Conservation (phyloP, 176 grass and related monocot genomes). For the Pontederia paniculata region DNA sequence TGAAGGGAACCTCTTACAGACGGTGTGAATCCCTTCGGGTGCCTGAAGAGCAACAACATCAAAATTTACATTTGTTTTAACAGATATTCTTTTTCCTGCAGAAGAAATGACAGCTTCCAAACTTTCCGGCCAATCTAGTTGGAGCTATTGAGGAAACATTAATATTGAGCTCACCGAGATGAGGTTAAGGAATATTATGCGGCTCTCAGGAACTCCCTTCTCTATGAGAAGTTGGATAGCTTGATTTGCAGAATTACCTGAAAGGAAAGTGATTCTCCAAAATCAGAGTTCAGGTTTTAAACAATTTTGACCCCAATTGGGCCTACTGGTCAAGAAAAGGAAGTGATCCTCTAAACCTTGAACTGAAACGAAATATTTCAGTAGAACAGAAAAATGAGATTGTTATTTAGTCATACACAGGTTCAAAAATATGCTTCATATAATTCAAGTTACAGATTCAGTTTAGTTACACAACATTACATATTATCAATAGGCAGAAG, state of each 20-base stretch:
- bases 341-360: too few relatives aligned
- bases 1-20: constrained; percentile 71
- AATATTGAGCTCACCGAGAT: constrained; percentile 49
- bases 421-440: too few relatives aligned
- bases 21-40: constrained; percentile 82
- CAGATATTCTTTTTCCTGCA: background rate
- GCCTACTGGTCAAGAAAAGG: too few relatives aligned
- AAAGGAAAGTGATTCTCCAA: background rate
- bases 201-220: constrained; percentile 81
- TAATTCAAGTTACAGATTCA: too few relatives aligned
- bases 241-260: constrained; percentile 88
- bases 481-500: too few relatives aligned
- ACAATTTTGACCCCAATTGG: background rate
- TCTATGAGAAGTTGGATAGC: constrained; percentile 94
- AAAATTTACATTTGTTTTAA: background rate
- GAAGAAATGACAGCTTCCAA: too few relatives aligned
- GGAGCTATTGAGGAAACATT: background rate
- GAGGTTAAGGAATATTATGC: constrained; percentile 95
- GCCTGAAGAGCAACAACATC: constrained; percentile 30
- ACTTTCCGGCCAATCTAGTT: background rate
- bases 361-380: too few relatives aligned
- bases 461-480: too few relatives aligned
- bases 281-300: background rate
- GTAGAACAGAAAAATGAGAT: too few relatives aligned
- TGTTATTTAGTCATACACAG: too few relatives aligned